A percentile compares a stretch with the other conserved stretches of the same genome.
phyloP scores from a whole-genome alignment of 2,329 filamentous ascomycete genomes.

The Venturia nashicola region DNA sequence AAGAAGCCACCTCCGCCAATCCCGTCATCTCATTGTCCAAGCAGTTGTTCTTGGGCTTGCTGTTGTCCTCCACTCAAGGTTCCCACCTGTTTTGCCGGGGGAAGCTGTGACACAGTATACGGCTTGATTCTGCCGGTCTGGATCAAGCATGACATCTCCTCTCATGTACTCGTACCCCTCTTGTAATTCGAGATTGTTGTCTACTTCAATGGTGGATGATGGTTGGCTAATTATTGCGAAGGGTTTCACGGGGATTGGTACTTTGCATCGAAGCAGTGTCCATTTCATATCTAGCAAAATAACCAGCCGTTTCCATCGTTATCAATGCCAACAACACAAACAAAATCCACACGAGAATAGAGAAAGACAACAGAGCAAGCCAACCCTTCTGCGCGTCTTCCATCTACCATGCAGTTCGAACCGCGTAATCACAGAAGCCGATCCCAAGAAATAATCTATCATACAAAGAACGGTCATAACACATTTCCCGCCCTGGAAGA shows the following conservation, averaged over 20 bases:
- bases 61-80: background rate
- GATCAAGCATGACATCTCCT: too few relatives aligned
- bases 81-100: background rate
- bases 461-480: slow-evolving; percentile 4
- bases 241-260: background rate
- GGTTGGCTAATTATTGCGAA: too few relatives aligned
- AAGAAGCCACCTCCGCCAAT: background rate
- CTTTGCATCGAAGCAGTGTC: background rate
- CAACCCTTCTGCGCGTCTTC: background rate
- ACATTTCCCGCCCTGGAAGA: background rate
- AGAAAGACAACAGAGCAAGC: background rate
- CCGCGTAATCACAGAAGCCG: background rate
- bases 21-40: background rate
- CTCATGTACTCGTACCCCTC: too few relatives aligned
- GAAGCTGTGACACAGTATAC: too few relatives aligned
- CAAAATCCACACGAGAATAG: background rate
- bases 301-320: background rate
- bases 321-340: background rate
- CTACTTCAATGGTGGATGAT: too few relatives aligned
- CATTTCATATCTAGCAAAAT: background rate
- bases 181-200: too few relatives aligned
- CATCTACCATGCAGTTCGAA: background rate
- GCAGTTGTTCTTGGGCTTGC: background rate
- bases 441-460: background rate
- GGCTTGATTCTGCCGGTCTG: background rate